Conservation (phyloP, 306 rosid species). For the Acacia melanoxylon region DNA sequence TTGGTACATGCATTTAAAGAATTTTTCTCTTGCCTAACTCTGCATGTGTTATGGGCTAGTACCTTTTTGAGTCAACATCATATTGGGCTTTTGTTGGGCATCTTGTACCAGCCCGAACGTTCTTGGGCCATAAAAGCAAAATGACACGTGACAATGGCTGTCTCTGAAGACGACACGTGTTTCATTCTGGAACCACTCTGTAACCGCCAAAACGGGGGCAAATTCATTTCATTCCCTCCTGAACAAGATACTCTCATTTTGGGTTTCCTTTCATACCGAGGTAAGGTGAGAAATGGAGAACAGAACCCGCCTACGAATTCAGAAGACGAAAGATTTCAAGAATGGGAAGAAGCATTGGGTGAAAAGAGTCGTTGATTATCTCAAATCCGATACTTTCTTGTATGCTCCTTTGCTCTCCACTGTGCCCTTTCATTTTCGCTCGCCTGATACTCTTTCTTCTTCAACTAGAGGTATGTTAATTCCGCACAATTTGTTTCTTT, state of each 20-base stretch:
- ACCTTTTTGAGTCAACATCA: not conserved
- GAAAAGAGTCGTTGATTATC: conserved; percentile 48
- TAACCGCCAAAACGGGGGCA: conserved; percentile 33
- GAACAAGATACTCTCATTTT: not conserved
- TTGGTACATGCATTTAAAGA: not conserved
- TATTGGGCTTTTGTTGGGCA: not conserved
- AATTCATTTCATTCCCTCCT: not conserved
- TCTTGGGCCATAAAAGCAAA: not conserved
- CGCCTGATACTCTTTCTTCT: conserved; percentile 18
- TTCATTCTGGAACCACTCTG: conserved; percentile 4
- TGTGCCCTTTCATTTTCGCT: conserved; percentile 21
- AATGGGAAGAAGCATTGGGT: conserved; percentile 44
- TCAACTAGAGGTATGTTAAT: conserved; percentile 32
- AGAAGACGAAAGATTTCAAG: conserved; percentile 39
- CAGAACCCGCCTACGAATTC: conserved; percentile 23
- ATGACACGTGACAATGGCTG: conserved; percentile 32
- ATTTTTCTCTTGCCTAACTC: no score
- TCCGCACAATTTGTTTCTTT: not conserved
- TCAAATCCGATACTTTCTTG: conserved; percentile 55
- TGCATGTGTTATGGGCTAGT: not conserved
- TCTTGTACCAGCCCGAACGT: not conserved
- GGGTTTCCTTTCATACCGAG: not conserved
- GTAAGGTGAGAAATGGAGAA: conserved; percentile 42
- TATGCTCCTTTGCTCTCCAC: conserved; percentile 64
- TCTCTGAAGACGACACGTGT: conserved; percentile 37